Base-by-base conservation (phyloP, 2,329 filamentous ascomycete species). In the Cercospora zeae-maydis region DNA sequence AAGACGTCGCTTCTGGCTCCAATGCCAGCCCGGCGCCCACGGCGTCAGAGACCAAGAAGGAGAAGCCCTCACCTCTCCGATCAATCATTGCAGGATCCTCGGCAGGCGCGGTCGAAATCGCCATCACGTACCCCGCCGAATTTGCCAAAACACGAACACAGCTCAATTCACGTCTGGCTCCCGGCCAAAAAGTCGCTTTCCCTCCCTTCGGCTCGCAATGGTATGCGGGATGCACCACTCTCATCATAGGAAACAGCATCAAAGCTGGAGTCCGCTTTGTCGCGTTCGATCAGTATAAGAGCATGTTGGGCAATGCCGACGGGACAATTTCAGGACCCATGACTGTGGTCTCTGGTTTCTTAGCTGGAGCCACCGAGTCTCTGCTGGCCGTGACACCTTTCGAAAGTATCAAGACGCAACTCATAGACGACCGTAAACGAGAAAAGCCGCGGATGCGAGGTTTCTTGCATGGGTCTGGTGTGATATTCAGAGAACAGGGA, bases 191-290 rank as follows among this genome's bases (percentile, higher is more conserved):
- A 81, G 84, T 97, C 31, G 92, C 93, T 58, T 97, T 92, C 90
- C 95, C 95, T 47, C 91, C 91, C 10, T 98, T 98, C 73, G 95
- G 95, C 54, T 82, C 80, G 71, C 92, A 96, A 77, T 99, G 95
- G 95, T 99, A 99, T 77, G 93, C 95, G 11, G 95, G 95, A 37
- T 99, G 95, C 80, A 98, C 95, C 52, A 98, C 95, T 30, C 80
- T 97, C 75, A 96, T 99, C 63, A 92, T 98, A 70, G 95, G 95
- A 65, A 99, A 99, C 79, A 96, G 92, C 58, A 84, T 95, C 75
- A 99, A 99, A 81, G 95, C 95, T 37, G 95, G 92, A 63, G 96
- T 98, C 67, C 88, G 92, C 69, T 99, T 99, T 74, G 91, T 98
- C 61, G 92, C 95, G 0, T 99, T 98, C 75, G 95, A 99, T 78